These are phyloP conservation scores for Vigna reflexopilosa DNA, from an alignment of 306 rosid genomes.

Conservation along the genomic window DNA sequence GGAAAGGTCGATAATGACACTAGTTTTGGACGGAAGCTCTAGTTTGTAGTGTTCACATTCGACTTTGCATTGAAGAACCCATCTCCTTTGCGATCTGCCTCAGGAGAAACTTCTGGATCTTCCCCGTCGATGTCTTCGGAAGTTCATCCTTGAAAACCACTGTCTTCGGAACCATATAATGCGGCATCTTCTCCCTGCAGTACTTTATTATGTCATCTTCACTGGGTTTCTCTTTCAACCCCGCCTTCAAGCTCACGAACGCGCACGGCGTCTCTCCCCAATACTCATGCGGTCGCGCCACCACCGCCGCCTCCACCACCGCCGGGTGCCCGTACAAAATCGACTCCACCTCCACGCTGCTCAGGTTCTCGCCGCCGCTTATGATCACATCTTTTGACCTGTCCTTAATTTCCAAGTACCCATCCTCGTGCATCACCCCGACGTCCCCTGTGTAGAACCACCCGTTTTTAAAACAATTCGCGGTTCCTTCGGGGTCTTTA, in stretches of 20 bases:
- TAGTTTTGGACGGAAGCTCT: not conserved
- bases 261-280: constrained; percentile 95
- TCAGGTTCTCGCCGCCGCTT: constrained; percentile 82
- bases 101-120: constrained; percentile 65
- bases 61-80: constrained; percentile 50
- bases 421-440: constrained; percentile 75
- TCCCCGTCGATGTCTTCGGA: constrained; percentile 76
- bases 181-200: constrained; percentile 62
- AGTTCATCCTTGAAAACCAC: constrained; percentile 66
- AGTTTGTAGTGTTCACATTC: constrained; percentile 12
- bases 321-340: constrained; percentile 60
- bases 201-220: constrained; percentile 62
- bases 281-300: constrained; percentile 66
- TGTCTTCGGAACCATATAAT: constrained; percentile 71
- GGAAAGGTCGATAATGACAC: not conserved
- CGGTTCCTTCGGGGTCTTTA: constrained; percentile 58
- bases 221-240: constrained; percentile 44
- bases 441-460: constrained; percentile 84
- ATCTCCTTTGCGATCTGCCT: constrained; percentile 58
- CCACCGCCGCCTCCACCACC: constrained; percentile 79
- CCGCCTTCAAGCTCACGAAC: constrained; percentile 61
- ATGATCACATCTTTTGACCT: constrained; percentile 79
- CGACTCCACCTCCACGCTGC: constrained; percentile 83
- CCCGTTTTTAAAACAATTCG: constrained; percentile 52
- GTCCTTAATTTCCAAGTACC: constrained; percentile 75